Evolutionary conservation across 2,329 filamentous ascomycete genomes (phyloP).

Genomic region (Penicillium palitans): DNA sequence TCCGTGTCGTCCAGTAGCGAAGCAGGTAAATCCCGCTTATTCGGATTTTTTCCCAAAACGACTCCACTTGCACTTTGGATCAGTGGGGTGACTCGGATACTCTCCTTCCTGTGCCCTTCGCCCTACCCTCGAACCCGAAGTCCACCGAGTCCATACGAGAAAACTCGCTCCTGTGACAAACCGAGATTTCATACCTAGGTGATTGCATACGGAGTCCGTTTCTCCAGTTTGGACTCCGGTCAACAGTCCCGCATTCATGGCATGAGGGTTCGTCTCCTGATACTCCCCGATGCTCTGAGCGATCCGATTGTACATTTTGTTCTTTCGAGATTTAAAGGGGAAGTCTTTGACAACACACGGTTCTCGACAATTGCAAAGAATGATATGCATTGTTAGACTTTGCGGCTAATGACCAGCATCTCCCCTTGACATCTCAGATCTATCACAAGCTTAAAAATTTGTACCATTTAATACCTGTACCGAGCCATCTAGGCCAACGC

Average conservation of each 20-base stretch:
- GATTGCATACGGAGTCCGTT: slow-evolving; percentile 8
- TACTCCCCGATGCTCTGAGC: background rate
- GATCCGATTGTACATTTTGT: background rate
- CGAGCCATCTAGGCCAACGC: background rate
- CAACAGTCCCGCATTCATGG: slow-evolving; percentile 2
- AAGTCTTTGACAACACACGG: background rate
- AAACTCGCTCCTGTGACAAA: slow-evolving; percentile 15
- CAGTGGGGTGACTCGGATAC: slow-evolving; percentile 27
- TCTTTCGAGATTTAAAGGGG: background rate
- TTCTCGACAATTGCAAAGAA: background rate
- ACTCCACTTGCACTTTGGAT: slow-evolving; percentile 8
- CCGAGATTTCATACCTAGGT: slow-evolving; percentile 3
- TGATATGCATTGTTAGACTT: background rate
- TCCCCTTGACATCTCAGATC: background rate
- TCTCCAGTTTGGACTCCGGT: slow-evolving; percentile 8
- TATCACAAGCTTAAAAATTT: background rate
- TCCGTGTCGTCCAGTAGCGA: slow-evolving; percentile 12
- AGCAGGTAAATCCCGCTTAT: slow-evolving; percentile 16
- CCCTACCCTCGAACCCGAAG: slow-evolving; percentile 8
- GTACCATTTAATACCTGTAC: background rate
- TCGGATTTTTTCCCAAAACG: background rate
- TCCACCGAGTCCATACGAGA: slow-evolving; percentile 14
- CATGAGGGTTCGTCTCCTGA: slow-evolving; percentile 5
- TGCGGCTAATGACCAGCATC: background rate
- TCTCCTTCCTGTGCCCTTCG: slow-evolving; percentile 14